Percentiles rank a stretch among this genome's conserved stretches.
These are phyloP conservation scores for Neofusicoccum ribis DNA, from an alignment of 2,329 filamentous ascomycete species.

Conservation along the genomic window DNA sequence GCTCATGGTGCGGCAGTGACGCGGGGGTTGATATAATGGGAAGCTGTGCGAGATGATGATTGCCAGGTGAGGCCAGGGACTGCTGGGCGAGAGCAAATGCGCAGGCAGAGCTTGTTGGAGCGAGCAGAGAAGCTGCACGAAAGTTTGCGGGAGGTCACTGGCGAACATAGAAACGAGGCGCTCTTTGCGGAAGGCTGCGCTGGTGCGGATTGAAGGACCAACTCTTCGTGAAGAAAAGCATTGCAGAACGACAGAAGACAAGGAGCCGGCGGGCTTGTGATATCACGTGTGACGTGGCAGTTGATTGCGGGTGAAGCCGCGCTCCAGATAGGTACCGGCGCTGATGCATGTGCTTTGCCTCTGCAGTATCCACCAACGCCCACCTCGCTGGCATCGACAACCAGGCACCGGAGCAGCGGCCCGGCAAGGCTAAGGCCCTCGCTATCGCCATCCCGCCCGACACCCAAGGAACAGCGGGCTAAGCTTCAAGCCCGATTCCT, in stretches of 20 bases:
- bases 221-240: background rate
- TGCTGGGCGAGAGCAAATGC: background rate
- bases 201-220: background rate
- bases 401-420: conserved; percentile 8
- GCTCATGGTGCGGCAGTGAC: background rate
- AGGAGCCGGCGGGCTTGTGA: background rate
- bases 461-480: background rate
- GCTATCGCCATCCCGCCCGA: background rate
- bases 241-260: background rate
- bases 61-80: background rate
- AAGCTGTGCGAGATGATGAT: background rate
- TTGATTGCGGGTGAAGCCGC: background rate
- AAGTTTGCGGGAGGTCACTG: background rate
- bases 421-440: conserved; percentile 1
- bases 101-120: background rate
- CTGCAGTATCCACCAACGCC: background rate
- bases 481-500: background rate
- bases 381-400: background rate
- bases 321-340: background rate
- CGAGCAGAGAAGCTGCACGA: background rate
- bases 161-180: background rate
- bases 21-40: background rate
- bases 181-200: background rate
- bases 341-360: conserved; percentile 12
- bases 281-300: conserved; percentile 18